A percentile compares a stretch with the other conserved stretches of the same genome.
These are phyloP conservation scores for Plasmodium knowlesi DNA, from an alignment of 169 alveolate species.

Conservation along the genomic window DNA sequence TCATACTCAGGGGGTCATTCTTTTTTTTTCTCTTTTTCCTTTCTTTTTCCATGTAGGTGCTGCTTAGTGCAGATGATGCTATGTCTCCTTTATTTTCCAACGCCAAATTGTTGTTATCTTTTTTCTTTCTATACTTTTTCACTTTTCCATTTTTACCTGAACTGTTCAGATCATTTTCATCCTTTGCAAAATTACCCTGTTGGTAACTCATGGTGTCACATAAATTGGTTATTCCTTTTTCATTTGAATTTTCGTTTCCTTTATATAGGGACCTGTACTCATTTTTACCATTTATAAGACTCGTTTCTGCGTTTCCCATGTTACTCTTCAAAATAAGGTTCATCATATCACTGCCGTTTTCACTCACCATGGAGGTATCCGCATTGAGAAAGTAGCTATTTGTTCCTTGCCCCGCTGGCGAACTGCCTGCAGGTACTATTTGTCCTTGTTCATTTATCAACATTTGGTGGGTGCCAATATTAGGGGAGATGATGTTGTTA, in stretches of 20 bases:
- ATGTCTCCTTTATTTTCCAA: neutral
- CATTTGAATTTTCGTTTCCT: neutral
- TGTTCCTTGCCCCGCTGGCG: neutral
- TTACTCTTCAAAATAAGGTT: neutral
- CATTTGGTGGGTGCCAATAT: neutral
- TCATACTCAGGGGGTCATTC: neutral
- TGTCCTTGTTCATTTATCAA: neutral
- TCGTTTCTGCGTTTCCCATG: neutral
- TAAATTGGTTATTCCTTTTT: neutral
- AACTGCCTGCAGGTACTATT: neutral
- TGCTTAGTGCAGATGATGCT: neutral
- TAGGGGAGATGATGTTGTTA: neutral
- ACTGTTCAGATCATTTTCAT: neutral
- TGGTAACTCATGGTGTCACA: neutral
- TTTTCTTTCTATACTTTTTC: conserved; percentile 13
- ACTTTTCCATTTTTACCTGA: conserved; percentile 6
- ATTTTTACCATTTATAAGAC: neutral
- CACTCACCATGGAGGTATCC: neutral
- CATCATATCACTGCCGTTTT: neutral
- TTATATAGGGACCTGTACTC: neutral
- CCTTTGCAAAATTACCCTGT: neutral
- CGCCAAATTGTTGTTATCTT: neutral
- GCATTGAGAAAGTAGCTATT: neutral
- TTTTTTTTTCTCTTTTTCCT: neutral
- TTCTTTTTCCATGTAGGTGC: neutral